Evolutionary conservation across 2,329 filamentous ascomycete species (phyloP).

Genomic region (Colletotrichum spinosum): DNA sequence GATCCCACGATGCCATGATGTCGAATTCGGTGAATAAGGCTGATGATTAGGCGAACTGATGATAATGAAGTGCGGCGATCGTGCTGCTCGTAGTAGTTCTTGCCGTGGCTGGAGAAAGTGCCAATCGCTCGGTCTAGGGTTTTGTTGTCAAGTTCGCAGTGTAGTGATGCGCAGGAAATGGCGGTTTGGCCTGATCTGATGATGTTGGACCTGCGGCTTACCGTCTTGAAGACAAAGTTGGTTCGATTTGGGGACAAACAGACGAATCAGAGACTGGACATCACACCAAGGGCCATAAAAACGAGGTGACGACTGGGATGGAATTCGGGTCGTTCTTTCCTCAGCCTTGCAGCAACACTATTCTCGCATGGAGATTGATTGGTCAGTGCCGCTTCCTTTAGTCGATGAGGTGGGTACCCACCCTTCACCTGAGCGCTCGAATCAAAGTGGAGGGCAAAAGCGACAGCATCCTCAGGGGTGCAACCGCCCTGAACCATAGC

Average conservation of each 20-base stretch:
- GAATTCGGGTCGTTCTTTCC: conserved; percentile 21
- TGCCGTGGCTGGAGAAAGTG: too few relatives aligned
- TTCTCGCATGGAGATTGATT: conserved; percentile 13
- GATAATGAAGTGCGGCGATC: too few relatives aligned
- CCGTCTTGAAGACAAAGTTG: too few relatives aligned
- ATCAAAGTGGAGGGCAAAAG: conserved; percentile 20
- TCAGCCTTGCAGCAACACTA: conserved; percentile 35
- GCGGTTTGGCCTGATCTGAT: too few relatives aligned
- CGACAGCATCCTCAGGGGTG: conserved; percentile 6
- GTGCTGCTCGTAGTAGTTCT: too few relatives aligned
- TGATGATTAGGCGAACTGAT: too few relatives aligned
- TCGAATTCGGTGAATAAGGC: too few relatives aligned
- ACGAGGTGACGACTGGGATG: not conserved
- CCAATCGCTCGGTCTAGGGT: too few relatives aligned
- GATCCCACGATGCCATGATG: conserved; percentile 66
- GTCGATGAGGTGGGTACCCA: conserved; percentile 3
- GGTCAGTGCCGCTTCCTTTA: conserved; percentile 9
- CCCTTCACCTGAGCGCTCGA: not conserved
- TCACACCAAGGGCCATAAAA: conserved; percentile 6
- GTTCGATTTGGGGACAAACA: too few relatives aligned
- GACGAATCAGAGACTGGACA: not conserved
- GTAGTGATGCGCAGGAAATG: too few relatives aligned
- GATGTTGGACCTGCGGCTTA: too few relatives aligned
- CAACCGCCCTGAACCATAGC: not conserved
- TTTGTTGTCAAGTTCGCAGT: too few relatives aligned